Evolutionary conservation across 306 rosid genomes (phyloP), one percentile per base, ranked within the genome.

Genomic region (Mucuna pruriens): DNA sequence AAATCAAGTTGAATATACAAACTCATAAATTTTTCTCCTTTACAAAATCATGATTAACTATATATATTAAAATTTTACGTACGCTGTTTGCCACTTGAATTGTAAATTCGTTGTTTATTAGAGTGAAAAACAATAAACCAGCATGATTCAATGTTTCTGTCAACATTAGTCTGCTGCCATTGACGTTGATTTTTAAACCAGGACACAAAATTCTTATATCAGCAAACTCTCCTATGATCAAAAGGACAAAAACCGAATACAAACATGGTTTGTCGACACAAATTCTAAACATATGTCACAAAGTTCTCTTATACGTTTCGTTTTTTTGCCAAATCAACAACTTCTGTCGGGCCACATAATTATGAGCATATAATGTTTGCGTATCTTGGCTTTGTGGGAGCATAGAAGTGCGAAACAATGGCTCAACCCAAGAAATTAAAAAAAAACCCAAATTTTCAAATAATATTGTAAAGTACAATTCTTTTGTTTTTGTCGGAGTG

Each of bases 61-160:
- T 29, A 13, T 2, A 62, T 29, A 13, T 62, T 31, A 31, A 63
- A 31, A 44, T 5, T 34, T 12, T n/a, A 42, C 17, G 33, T n/a
- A 42, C 17, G 33, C 7, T 23, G 12, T 15, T 71, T 3, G 20
- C 75, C 75, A 51, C 42, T 82, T 29, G 29, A 66, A 52, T 66
- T 57, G 17, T 66, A 44, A 12, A 5, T 29, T 65, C 1, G 15
- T 5, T 52, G 10, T 75, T 8, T n/a, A 11, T 5, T 48, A 22
- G 75, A 46, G 54, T 76, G 82, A 82, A 68, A 75, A 44, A 15
- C 48, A 13, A 58, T 44, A 67, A 29, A 57, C 15, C 6, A 17
- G 63, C 45, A 13, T 2, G 67, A 69, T 83, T 17, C 86, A 76
- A 45, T 77, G 86, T 22, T 60, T 68, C 83, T 68, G 76, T 26